These are phyloP conservation scores for Ogataea henricii DNA, from an alignment of 805 yeast genomes.

Conservation along the genomic window DNA sequence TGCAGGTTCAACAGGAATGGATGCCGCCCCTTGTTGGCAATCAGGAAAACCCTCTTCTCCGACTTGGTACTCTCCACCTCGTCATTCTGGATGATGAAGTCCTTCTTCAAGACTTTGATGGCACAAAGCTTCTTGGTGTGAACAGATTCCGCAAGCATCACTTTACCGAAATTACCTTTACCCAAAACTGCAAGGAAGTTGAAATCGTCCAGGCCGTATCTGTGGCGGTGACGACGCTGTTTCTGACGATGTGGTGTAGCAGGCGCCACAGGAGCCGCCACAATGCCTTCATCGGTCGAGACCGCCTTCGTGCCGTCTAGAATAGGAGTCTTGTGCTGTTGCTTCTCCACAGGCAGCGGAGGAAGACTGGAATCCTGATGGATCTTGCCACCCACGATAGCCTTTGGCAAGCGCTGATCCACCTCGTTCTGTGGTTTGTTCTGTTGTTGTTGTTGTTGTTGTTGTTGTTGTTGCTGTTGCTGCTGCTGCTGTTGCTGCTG, in stretches of 20 bases:
- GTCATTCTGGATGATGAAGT: conserved; percentile 90
- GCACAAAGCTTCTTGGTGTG: conserved; percentile 84
- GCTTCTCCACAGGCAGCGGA: conserved; percentile 3
- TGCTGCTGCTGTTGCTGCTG: conserved; percentile 9
- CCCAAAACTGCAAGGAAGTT: conserved; percentile 93
- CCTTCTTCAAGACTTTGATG: conserved; percentile 93
- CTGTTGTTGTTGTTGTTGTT: too few species aligned
- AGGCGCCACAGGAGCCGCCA: conserved; percentile 23
- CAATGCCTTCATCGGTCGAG: conserved; percentile 4
- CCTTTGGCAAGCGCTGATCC: conserved; percentile 20
- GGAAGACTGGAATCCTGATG: conserved; percentile 1
- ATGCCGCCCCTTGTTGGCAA: conserved; percentile 78
- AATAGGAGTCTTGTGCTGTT: not conserved
- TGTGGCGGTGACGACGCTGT: conserved; percentile 53
- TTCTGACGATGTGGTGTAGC: conserved; percentile 33
- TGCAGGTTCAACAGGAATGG: conserved; percentile 90
- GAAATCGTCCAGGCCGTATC: conserved; percentile 92
- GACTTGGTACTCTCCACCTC: conserved; percentile 95
- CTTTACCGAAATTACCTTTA: conserved; percentile 98
- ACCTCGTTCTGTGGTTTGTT: too few species aligned
- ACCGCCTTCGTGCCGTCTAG: conserved; percentile 1
- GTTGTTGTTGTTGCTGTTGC: too few species aligned
- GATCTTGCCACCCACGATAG: too few species aligned
- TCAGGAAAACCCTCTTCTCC: conserved; percentile 85
- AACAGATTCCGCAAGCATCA: conserved; percentile 93